Percentiles rank a stretch among this genome's conserved stretches.
Evolutionary conservation across 2,329 filamentous ascomycete species (phyloP).

Genomic region (Diaporthe nobilis): DNA sequence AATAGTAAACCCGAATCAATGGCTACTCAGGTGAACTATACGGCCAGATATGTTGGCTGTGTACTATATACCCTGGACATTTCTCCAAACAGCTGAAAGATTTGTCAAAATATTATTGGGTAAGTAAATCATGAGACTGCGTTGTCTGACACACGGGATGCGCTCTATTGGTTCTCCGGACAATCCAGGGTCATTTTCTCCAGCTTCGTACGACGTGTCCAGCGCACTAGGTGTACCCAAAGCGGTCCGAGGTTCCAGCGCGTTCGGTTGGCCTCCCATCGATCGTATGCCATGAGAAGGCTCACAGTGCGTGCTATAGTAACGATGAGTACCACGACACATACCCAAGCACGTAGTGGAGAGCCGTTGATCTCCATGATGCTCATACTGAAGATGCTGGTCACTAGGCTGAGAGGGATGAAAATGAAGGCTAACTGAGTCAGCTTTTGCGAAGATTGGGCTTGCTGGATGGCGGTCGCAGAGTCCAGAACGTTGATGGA

Average conservation of each 20-base stretch:
- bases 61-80: no score
- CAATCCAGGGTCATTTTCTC: no score
- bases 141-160: no score
- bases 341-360: not conserved
- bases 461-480: not conserved
- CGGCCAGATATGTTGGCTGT: no score
- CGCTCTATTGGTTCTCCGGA: no score
- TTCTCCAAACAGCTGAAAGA: no score
- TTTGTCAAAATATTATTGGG: no score
- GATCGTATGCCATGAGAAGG: not conserved
- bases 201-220: no score
- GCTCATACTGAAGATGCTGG: not conserved
- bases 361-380: not conserved
- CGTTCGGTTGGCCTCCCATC: not conserved
- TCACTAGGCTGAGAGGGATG: not conserved
- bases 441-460: not conserved
- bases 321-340: not conserved
- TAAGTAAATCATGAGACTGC: no score
- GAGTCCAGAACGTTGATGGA: not conserved
- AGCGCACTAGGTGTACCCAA: no score
- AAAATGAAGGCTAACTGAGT: not conserved
- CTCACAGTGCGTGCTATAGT: not conserved
- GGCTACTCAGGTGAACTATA: no score
- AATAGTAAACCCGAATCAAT: no score
- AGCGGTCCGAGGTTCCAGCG: rapidly evolving